Percentiles rank a stretch among this genome's conserved stretches.
These are phyloP conservation scores for Psidium friedrichsthalianum DNA, from an alignment of 345 rosid genomes.

Conservation along the genomic window DNA sequence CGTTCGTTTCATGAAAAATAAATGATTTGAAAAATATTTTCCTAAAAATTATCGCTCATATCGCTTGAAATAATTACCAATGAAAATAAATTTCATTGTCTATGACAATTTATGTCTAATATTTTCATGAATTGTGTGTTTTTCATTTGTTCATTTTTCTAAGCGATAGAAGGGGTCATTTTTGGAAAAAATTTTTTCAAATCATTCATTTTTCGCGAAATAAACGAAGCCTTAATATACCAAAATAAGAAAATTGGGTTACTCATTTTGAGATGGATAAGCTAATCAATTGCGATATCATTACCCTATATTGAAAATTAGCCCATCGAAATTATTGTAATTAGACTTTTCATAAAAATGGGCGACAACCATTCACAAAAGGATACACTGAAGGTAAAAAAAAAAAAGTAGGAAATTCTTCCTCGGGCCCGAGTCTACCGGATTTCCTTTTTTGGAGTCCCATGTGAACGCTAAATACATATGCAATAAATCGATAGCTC, in stretches of 20 bases:
- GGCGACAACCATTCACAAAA: not conserved
- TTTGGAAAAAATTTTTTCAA: too few species aligned
- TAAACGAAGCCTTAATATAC: not conserved
- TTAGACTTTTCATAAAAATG: not conserved
- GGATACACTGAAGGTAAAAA: not conserved
- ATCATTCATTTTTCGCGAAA: too few species aligned
- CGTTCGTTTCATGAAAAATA: not conserved
- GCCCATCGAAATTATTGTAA: not conserved
- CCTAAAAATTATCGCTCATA: too few species aligned
- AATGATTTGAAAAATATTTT: too few species aligned
- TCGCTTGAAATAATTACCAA: too few species aligned
- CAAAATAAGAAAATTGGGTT: not conserved
- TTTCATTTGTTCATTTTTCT: too few species aligned
- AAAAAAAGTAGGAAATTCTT: not conserved
- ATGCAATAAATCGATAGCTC: not conserved
- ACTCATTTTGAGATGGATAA: not conserved
- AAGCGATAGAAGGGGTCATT: too few species aligned
- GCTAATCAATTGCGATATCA: not conserved
- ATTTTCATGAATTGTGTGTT: too few species aligned
- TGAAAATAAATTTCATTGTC: too few species aligned
- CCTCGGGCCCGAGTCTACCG: not conserved
- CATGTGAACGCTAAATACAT: not conserved
- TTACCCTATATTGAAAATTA: not conserved
- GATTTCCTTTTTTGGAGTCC: not conserved
- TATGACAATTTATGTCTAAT: too few species aligned